Conservation (phyloP, 208 protist species). For the Blechomonas ayalai region DNA sequence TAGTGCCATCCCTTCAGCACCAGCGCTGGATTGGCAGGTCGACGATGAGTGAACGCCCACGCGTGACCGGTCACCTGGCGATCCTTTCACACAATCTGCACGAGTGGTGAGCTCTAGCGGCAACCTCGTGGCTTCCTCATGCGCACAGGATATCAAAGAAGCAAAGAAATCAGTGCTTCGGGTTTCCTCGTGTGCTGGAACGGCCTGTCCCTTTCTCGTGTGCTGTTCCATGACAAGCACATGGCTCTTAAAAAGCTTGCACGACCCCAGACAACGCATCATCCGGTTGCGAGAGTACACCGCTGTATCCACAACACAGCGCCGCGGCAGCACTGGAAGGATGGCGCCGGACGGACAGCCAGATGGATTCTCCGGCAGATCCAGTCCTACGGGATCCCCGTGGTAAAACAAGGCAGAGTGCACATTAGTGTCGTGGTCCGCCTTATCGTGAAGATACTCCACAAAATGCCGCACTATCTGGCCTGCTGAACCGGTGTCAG, state of each 20-base stretch:
- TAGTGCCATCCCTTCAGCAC: no score
- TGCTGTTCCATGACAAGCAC: slow-evolving; percentile 25
- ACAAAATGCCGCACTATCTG: slow-evolving; percentile 60
- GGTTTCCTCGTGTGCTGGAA: no score
- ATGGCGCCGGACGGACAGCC: no score
- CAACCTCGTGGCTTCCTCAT: no score
- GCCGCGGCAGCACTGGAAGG: slow-evolving; percentile 39
- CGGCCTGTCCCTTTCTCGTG: not conserved
- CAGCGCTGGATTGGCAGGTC: no score
- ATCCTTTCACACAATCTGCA: no score
- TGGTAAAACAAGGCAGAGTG: slow-evolving; percentile 75
- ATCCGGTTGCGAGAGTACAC: slow-evolving; percentile 81
- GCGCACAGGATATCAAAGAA: no score
- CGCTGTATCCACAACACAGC: slow-evolving; percentile 66
- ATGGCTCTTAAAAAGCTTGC: slow-evolving; percentile 58
- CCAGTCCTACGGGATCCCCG: slow-evolving; percentile 7
- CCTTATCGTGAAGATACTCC: slow-evolving; percentile 24
- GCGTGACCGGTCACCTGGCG: no score
- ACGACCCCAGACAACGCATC: slow-evolving; percentile 72
- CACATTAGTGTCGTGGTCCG: slow-evolving; percentile 7
- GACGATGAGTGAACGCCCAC: no score
- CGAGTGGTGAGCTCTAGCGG: no score
- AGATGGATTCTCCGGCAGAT: not conserved
- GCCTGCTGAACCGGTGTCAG: slow-evolving; percentile 32
- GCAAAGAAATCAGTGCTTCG: no score